Percentiles rank a stretch among this genome's conserved stretches.
Evolutionary conservation across 2,329 filamentous ascomycete species (phyloP).

Genomic region (Sphaerostilbella broomeana): DNA sequence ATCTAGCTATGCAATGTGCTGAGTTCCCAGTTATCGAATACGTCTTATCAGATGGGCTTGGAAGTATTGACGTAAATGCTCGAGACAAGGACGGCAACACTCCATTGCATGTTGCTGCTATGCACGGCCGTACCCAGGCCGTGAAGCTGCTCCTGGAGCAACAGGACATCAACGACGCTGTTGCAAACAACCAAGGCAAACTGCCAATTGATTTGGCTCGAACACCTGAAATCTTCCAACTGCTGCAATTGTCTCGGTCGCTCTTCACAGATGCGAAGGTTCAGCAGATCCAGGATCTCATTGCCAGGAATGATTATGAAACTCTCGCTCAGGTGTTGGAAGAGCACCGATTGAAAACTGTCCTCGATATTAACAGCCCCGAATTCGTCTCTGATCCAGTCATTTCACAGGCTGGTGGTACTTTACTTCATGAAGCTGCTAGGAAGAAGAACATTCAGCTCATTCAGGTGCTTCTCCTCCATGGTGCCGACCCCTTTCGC

Average conservation of each 20-base stretch:
- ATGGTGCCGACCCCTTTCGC: constrained; percentile 92
- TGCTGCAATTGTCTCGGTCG: constrained; percentile 82
- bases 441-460: constrained; percentile 79
- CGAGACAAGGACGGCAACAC: constrained; percentile 93
- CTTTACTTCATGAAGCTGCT: constrained; percentile 86
- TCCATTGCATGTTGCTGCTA: constrained; percentile 79
- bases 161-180: constrained; percentile 77
- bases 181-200: constrained; percentile 78
- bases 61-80: constrained; percentile 73
- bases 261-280: constrained; percentile 85
- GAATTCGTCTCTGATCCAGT: constrained; percentile 77
- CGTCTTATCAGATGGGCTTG: constrained; percentile 69
- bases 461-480: constrained; percentile 83
- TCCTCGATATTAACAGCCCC: constrained; percentile 85
- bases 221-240: constrained; percentile 91
- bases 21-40: constrained; percentile 90
- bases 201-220: constrained; percentile 82
- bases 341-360: constrained; percentile 76
- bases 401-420: constrained; percentile 79
- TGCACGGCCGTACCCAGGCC: constrained; percentile 70
- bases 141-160: constrained; percentile 81
- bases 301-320: constrained; percentile 67
- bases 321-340: constrained; percentile 72
- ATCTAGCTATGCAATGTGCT: constrained; percentile 92
- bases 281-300: constrained; percentile 73